Conservation (phyloP, 495 filamentous ascomycete genomes). For the Annulohypoxylon nitens region DNA sequence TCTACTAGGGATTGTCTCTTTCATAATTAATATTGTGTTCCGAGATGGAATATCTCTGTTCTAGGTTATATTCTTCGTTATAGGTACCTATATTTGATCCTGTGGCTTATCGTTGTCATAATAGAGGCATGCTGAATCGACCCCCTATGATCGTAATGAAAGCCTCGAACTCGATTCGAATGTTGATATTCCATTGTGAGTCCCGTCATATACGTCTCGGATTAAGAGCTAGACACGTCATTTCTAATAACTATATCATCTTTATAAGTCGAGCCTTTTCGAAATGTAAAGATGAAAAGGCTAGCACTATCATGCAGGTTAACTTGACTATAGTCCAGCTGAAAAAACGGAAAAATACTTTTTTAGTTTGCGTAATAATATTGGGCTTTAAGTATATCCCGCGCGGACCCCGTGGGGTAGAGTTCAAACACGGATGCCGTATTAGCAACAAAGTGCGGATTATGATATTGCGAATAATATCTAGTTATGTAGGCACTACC, state of each 20-base stretch:
- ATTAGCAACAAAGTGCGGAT: background rate
- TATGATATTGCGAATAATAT: slow-evolving; percentile 1
- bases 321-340: too few relatives aligned
- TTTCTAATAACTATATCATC: background rate
- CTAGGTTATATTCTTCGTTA: too few relatives aligned
- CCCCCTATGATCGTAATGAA: too few relatives aligned
- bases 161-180: background rate
- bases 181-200: background rate
- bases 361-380: background rate
- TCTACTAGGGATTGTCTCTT: background rate
- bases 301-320: too few relatives aligned
- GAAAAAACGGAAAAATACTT: too few relatives aligned
- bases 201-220: too few relatives aligned
- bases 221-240: background rate
- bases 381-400: slow-evolving; percentile 18
- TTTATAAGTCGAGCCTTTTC: background rate
- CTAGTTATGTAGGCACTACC: too few relatives aligned
- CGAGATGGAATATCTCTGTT: background rate
- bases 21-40: background rate
- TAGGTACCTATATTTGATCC: too few relatives aligned
- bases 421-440: background rate
- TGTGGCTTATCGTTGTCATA: too few relatives aligned
- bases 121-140: too few relatives aligned
- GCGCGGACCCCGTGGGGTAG: slow-evolving; percentile 21
- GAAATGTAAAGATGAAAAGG: background rate